Base-by-base conservation (phyloP, 192 early-diverging fungal genomes). In the Coemansia sp. region DNA sequence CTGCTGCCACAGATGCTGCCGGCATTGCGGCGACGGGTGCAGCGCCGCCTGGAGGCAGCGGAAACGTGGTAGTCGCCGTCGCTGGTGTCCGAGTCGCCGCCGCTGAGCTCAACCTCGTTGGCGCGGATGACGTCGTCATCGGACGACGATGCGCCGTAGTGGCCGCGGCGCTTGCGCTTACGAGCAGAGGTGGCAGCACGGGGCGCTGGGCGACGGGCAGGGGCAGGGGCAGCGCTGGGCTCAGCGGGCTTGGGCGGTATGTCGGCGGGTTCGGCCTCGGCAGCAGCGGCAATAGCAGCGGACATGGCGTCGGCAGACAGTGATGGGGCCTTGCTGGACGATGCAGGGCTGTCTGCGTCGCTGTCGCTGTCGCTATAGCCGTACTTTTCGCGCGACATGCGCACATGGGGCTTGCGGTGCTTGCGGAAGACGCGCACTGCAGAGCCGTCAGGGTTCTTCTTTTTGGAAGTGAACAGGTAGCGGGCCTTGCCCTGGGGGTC, bases 401-500 rank as follows among this genome's bases (percentile, higher is more conserved):
- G 76, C 51, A 81, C 69, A 68, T 87, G 77, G 53, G 62, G 72
- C 69, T 86, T 82, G 56, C 73, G 88, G 72, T 93, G 89, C 40
- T 84, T 89, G 47, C 91, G 80, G 76, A 93, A 89, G 40, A 87
- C 86, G 48, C 89, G 90, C 53, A 87, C 82, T 5, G 83, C 86
- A 31, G 86, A 81, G 33, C 92, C 93, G 55, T 87, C 88, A 14
- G 80, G 82, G 56, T 80, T 87, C 70, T 81, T 92, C 77, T 85
- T 90, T 47, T 95, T 94, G 33, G 80, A 71, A 0, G 87, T 88
- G 63, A 95, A 95, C 44, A 93, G 72, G 57, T 90, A 97, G 57
- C 91, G 92, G 0, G 93, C 88, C 64, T 91, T 91, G 65, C 93
- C 93, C 66, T 91, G 89, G 21, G 88, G 87, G 68, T 94, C 91